Base-by-base conservation (phyloP, 2,329 filamentous ascomycete genomes). In the Ophiostoma quercus region DNA sequence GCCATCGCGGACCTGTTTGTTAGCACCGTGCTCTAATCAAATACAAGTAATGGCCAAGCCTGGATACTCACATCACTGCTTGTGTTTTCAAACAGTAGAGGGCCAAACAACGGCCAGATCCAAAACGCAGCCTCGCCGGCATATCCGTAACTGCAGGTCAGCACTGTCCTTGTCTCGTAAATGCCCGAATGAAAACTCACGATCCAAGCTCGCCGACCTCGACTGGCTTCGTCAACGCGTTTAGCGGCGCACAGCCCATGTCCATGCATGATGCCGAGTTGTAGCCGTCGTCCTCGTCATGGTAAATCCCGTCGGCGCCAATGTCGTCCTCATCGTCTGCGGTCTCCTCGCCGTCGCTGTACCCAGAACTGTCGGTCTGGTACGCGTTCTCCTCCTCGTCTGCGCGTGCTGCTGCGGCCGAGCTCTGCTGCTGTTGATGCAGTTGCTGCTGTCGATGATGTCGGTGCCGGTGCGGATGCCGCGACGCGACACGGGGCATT, bases 1-100 rank as follows among this genome's bases (percentile, higher is more conserved):
- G 78, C 93, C 90, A 74, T 94, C 91, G 68, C 91, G 73, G 0
- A 37, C 73, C 73, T 74, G 7, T 34, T 34, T 34, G 34, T 34
- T 34, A 34, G 25, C 25, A 29, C 25, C 25, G 25, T 29, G 25
- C 25, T 29, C 1, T 29, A 29, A 29, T 29, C 2, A 29, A 29
- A 29, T 29, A 29, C 25, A 29, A 2, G 25, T 29, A 9, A 39
- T 8, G 37, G 37, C 0, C 39, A 41, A 14, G 32, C 9, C 3
- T 16, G 11, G 2, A 2, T 2, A 71, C 71, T 12, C 54, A 90
- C 90, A 77, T 93, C 91, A 69, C 88, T 91, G 72, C 85, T 85
- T 73, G 88, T 85, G 74, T 94, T 94, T 73, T 90, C 87, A 77
- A 94, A 92, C 12, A 94, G 81, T 57, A 94, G 78, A 0, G 90